Conservation (phyloP, 139 green algal genomes). For the Chlamydomonas eustigma region DNA sequence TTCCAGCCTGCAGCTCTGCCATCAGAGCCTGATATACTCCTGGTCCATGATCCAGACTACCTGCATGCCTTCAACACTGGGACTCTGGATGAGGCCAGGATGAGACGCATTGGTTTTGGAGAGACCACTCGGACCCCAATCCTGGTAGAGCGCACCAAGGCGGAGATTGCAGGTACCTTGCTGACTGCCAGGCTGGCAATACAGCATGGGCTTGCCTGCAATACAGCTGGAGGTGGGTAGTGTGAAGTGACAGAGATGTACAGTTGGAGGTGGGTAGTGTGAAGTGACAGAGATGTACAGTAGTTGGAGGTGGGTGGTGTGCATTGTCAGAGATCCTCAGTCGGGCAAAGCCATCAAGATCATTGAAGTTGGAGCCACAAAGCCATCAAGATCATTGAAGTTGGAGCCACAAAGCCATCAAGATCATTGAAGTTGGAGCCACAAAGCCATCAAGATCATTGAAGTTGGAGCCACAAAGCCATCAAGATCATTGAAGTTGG, state of each 20-base stretch:
- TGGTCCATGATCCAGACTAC: conserved; percentile 66
- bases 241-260: too few species aligned
- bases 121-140: conserved; percentile 12
- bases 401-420: too few species aligned
- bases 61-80: conserved; percentile 45
- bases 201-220: conserved; percentile 68
- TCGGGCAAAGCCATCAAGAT: too few species aligned
- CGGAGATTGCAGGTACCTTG: conserved; percentile 67
- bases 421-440: too few species aligned
- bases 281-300: too few species aligned
- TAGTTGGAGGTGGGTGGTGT: conserved; percentile 48
- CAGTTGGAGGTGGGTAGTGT: conserved; percentile 52
- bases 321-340: too few species aligned
- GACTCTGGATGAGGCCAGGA: conserved; percentile 34
- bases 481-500: too few species aligned
- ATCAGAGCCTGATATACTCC: conserved; percentile 35
- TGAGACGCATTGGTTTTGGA: conserved; percentile 49
- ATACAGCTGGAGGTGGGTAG: conserved; percentile 62
- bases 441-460: too few species aligned
- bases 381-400: too few species aligned
- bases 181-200: conserved; percentile 83
- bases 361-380: too few species aligned
- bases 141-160: conserved; percentile 50
- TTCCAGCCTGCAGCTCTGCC: background rate
- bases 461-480: too few species aligned